These are phyloP conservation scores for Sarocladium strictum DNA, from an alignment of 2,329 filamentous ascomycete species.

Conservation along the genomic window DNA sequence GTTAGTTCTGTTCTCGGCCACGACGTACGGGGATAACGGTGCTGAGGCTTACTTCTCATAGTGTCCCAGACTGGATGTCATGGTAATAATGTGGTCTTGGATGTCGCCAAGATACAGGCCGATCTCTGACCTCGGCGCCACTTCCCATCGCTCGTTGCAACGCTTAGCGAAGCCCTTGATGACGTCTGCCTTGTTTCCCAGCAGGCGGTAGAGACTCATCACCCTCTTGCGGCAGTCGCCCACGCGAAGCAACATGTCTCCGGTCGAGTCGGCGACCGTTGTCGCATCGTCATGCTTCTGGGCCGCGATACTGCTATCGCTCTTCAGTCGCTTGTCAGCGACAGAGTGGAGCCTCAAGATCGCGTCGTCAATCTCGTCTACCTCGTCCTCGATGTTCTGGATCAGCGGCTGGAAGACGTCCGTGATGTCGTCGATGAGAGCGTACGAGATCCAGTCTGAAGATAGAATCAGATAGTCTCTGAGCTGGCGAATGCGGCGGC, in stretches of 20 bases:
- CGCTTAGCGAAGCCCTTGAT: constrained; percentile 99
- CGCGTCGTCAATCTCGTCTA: constrained; percentile 91
- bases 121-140: constrained; percentile 91
- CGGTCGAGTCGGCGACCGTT: constrained; percentile 41
- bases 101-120: constrained; percentile 98
- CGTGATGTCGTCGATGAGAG: constrained; percentile 96
- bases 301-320: constrained; percentile 35
- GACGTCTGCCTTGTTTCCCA: constrained; percentile 97
- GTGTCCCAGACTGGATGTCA: constrained; percentile 92
- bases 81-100: constrained; percentile 97
- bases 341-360: constrained; percentile 76
- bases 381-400: constrained; percentile 88
- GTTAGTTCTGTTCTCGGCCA: constrained; percentile 13
- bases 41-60: constrained; percentile 75
- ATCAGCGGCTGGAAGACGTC: constrained; percentile 93
- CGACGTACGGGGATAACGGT: background rate
- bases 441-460: constrained; percentile 97
- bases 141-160: constrained; percentile 97
- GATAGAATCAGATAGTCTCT: constrained; percentile 90
- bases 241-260: constrained; percentile 86
- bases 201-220: constrained; percentile 86
- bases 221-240: constrained; percentile 96
- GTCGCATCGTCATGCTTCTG: constrained; percentile 36
- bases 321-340: constrained; percentile 34
- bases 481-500: constrained; percentile 84